Evolutionary conservation across 2,329 filamentous ascomycete species (phyloP), one percentile per base, ranked within the genome.

Genomic region (Pseudogymnoascus sp.): DNA sequence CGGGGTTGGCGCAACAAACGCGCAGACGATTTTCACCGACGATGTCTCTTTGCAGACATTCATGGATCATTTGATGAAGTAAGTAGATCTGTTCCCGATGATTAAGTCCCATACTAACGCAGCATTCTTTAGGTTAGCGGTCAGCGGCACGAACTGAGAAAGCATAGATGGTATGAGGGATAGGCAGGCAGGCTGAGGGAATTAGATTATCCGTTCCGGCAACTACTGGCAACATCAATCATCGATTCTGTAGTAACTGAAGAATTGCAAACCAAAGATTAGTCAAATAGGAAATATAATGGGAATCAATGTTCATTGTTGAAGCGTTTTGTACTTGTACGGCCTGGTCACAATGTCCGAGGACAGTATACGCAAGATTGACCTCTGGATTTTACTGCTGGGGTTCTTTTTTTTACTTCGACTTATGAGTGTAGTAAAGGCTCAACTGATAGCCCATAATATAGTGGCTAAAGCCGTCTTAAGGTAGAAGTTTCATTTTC

Each of bases 41-140:
- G 94, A 99, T 75, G 94, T 99, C 62, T 97, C 92, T 62, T 79
- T 99, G 73, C 93, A 97, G 77, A 97, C 93, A 1, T 99, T 99
- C 74, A 99, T 99, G 94, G 94, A 99, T 72, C 92, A 97, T 78
- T 80, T 99, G 74, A 99, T 99, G 94, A 99, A 99, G 91, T 92
- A 81, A 77, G 88, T 81, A 41, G 33, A 26, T 4, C 8, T 31
- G 16, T 63, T 43, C n/a, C 26, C 6, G n/a, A 26, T 35, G n/a
- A 55, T 19, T 26, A 29, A 31, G 19, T 4, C 37, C 6, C 11
- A 19, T 38, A 26, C 19, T 43, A 59, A 39, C 21, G 11, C 26
- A 21, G 1, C 14, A 35, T 61, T 21, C 38, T 61, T 29, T 65
- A 80, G 78, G 68, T 76, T 80, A 69, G 78, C 78, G 59, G 78